A percentile compares a stretch with the other conserved stretches of the same genome.
Evolutionary conservation across 1,139 yeast species (phyloP).

Genomic region (Taiozyma onychis): DNA sequence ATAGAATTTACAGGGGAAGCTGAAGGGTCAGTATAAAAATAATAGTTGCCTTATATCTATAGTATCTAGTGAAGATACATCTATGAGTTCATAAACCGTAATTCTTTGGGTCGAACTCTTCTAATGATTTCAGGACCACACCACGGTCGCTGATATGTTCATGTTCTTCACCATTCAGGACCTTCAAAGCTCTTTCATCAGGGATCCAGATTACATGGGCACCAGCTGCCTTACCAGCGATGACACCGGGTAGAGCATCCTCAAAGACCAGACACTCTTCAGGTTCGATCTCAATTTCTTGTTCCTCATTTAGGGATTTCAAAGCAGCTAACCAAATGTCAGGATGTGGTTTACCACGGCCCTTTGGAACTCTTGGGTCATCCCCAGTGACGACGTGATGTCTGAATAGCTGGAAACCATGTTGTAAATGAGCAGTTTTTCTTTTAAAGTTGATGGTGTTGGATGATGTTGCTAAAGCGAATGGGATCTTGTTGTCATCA

Average conservation of each 20-base stretch:
- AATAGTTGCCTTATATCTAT: not conserved
- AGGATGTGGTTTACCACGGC: slow-evolving; percentile 90
- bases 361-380: slow-evolving; percentile 72
- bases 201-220: slow-evolving; percentile 91
- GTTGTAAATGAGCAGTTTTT: slow-evolving; percentile 64
- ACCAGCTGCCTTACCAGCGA: slow-evolving; percentile 80
- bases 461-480: slow-evolving; percentile 93
- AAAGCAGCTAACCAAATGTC: slow-evolving; percentile 88
- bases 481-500: slow-evolving; percentile 50
- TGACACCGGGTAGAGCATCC: slow-evolving; percentile 89
- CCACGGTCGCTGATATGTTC: slow-evolving; percentile 50
- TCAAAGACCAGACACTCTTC: slow-evolving; percentile 87
- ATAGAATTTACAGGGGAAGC: not conserved
- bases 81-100: slow-evolving; percentile 32
- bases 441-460: slow-evolving; percentile 48
- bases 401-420: slow-evolving; percentile 59
- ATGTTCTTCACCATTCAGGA: slow-evolving; percentile 36
- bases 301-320: slow-evolving; percentile 47
- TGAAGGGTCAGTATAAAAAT: no score
- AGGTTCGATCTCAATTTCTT: slow-evolving; percentile 45
- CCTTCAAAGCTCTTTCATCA: slow-evolving; percentile 58
- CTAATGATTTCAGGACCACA: slow-evolving; percentile 46
- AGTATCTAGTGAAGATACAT: not conserved
- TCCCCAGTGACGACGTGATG: slow-evolving; percentile 81
- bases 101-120: slow-evolving; percentile 46